Percentiles rank a stretch among this genome's conserved stretches.
Conservation (phyloP, 1,139 yeast species). For the Chernovozyma aurita region DNA sequence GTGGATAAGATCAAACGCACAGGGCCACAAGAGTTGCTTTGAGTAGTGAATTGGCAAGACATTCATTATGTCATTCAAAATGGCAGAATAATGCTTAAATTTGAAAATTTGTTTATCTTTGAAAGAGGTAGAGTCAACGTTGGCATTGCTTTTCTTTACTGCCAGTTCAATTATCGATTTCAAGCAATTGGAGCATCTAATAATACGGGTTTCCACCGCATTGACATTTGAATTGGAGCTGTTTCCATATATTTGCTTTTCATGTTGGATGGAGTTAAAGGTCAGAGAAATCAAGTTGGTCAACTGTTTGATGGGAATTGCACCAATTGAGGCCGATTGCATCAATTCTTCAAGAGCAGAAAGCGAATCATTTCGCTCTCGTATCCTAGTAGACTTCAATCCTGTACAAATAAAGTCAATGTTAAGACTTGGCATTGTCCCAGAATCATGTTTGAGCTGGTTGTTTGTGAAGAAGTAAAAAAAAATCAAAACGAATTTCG, state of each 20-base stretch:
- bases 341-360: constrained; percentile 30
- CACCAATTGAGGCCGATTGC: neutral
- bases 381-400: constrained; percentile 40
- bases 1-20: constrained; percentile 29
- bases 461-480: no score
- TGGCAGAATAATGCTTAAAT: constrained; percentile 25
- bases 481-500: no score
- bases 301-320: constrained; percentile 1
- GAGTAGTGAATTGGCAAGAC: constrained; percentile 14
- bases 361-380: constrained; percentile 51
- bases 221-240: constrained; percentile 7
- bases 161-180: constrained; percentile 26
- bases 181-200: constrained; percentile 36
- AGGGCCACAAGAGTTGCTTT: constrained; percentile 24
- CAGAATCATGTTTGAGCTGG: neutral
- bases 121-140: constrained; percentile 5
- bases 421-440: neutral
- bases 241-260: constrained; percentile 30
- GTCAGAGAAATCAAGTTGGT: constrained; percentile 13
- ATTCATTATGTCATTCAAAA: constrained; percentile 20
- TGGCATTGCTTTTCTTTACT: constrained; percentile 11
- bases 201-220: constrained; percentile 36
- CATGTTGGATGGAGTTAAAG: constrained; percentile 37
- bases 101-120: constrained; percentile 15
- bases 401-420: constrained; percentile 6